These are phyloP conservation scores for Trapa bicornis DNA, from an alignment of 345 rosid genomes.

Conservation along the genomic window DNA sequence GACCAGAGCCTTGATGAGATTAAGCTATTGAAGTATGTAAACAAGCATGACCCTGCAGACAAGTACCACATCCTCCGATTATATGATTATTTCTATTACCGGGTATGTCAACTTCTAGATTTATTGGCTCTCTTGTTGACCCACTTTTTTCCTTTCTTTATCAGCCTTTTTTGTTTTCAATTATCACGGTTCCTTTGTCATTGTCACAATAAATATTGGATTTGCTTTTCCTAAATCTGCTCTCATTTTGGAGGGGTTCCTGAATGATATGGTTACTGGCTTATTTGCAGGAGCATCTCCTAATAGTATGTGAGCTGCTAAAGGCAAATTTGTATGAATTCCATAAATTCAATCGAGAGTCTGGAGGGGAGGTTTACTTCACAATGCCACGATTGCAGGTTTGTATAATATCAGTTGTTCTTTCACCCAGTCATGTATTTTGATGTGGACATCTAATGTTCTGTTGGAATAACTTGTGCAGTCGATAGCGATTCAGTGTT, in stretches of 20 bases:
- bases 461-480: constrained; percentile 31
- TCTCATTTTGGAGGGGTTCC: neutral
- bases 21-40: constrained; percentile 92
- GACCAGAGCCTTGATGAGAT: constrained; percentile 99
- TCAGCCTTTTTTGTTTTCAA: neutral
- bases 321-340: constrained; percentile 97
- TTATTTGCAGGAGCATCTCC: constrained; percentile 79
- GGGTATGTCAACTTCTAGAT: constrained; percentile 38
- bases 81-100: constrained; percentile 93
- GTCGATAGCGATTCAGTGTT: constrained; percentile 92
- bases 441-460: constrained; percentile 13
- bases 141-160: neutral
- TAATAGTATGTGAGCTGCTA: constrained; percentile 95
- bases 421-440: constrained; percentile 6
- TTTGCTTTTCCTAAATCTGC: neutral
- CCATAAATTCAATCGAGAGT: constrained; percentile 92
- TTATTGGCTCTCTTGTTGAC: neutral
- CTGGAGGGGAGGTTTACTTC: constrained; percentile 98
- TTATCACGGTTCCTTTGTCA: neutral
- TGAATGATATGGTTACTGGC: constrained; percentile 6
- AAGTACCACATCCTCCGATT: constrained; percentile 90
- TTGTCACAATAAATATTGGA: neutral
- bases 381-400: constrained; percentile 99
- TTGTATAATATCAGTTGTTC: constrained; percentile 14
- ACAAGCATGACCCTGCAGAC: constrained; percentile 98